Base-by-base conservation (phyloP, 306 rosid species). In the Lathyrus aphaca region DNA sequence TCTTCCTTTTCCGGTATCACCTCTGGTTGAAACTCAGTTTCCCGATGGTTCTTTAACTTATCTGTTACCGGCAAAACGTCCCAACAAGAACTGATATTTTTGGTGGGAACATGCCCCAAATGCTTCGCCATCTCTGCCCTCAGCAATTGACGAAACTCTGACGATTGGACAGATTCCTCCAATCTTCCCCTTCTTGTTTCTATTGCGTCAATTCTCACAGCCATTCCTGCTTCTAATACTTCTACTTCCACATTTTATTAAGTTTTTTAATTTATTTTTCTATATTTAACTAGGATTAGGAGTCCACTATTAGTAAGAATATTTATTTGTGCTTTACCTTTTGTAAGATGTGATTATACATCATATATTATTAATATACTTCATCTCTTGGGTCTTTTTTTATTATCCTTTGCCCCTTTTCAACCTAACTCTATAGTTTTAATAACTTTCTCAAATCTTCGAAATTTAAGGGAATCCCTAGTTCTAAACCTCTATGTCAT, bases 351-450 rank as follows among this genome's bases (percentile, higher is more conserved):
- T 25, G 29, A 3, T 19, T 32, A 19, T 6, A 13, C 69, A 60
- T 38, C 46, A 8, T 61, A 46, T 45, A 61, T 37, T 45, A 61
- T 60, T 72, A 37, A 60, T 21, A 44, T 59, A 71, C 48, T 30
- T 71, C 32, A 19, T 71, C 40, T 12, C 62, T 57, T 46, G 53
- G 7, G 17, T 10, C 27, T 65, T 65, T 4, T 45, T 27, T 50
- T 27, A 6, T n/a, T 21, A 23, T 1, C 43, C 27, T 45, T 65
- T 45, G 6, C 13, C 37, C 32, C 18, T 42, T 21, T 17, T 44
- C n/a, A n/a, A 27, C 30, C 56, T 25, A 63, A 63, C 27, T 23
- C 29, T n/a, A 9, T 45, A 65, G 25, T 65, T 65, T 46, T 12
- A 16, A 66, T 29, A 27, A 66, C 49, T 35, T 69, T 39, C 18